Percentiles rank a stretch among this genome's conserved stretches.
Evolutionary conservation across 1,284 basidiomycete species (phyloP).

Genomic region (Austropuccinia psidii): DNA sequence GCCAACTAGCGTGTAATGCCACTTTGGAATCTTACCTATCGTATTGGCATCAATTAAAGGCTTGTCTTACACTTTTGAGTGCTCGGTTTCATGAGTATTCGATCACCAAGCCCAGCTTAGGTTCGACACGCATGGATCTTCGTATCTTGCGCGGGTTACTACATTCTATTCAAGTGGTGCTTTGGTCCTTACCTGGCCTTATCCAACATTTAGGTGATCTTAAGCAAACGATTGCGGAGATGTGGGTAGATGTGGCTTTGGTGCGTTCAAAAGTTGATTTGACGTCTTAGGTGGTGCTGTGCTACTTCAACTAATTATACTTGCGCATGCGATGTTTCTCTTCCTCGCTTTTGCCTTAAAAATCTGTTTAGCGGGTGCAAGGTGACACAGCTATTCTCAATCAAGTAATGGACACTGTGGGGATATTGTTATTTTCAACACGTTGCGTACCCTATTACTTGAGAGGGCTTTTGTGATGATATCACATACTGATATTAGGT

Average conservation of each 20-base stretch:
- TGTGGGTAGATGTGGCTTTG: constrained; percentile 33
- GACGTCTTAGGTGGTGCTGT: no score
- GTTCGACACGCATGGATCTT: not conserved
- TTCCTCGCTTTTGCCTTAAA: not conserved
- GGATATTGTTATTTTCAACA: constrained; percentile 33
- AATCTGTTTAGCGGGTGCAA: constrained; percentile 16
- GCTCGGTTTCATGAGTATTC: not conserved
- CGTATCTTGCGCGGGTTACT: constrained; percentile 28
- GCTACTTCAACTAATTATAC: not conserved
- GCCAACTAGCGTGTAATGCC: constrained; percentile 27
- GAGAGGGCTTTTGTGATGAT: no score
- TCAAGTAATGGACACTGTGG: constrained; percentile 35
- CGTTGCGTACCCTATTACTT: constrained; percentile 5
- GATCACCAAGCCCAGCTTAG: not conserved
- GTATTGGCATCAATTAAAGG: constrained; percentile 36
- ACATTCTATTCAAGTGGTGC: constrained; percentile 31
- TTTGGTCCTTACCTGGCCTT: constrained; percentile 31
- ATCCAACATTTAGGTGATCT: constrained; percentile 23
- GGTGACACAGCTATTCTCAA: constrained; percentile 21
- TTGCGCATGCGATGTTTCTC: not conserved
- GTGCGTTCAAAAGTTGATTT: not conserved
- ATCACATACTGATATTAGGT: not conserved
- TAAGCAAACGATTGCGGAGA: constrained; percentile 27
- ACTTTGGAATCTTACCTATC: constrained; percentile 36
- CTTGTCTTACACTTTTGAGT: constrained; percentile 16